Conservation (phyloP, 1,284 basidiomycete species). For the Trichosporon coremiiforme region DNA sequence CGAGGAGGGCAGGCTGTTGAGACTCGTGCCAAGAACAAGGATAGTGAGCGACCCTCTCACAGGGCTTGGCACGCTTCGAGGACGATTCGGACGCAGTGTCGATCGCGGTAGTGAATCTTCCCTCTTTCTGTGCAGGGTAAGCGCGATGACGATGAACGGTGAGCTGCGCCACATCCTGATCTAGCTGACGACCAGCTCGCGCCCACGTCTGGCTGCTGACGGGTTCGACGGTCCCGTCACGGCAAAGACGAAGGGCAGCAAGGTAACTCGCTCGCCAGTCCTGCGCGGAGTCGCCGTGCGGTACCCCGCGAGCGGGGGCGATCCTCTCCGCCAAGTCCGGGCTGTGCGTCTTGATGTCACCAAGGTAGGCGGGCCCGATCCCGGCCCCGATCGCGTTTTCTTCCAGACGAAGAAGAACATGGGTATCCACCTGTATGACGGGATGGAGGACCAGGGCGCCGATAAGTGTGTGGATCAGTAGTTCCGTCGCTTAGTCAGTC, state of each 20-base stretch:
- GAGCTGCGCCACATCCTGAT: no score
- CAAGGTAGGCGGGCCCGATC: no score
- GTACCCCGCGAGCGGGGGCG: background rate
- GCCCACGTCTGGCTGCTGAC: background rate
- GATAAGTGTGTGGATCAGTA: background rate
- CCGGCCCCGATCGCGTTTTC: background rate
- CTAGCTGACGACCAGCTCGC: background rate
- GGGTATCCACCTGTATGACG: background rate
- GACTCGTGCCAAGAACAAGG: background rate
- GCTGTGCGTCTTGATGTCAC: no score
- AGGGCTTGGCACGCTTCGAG: background rate
- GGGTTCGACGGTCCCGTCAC: background rate
- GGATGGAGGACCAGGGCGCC: background rate
- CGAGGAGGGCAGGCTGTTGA: background rate
- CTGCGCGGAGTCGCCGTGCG: background rate
- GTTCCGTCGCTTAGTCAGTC: no score
- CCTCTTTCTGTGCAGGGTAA: no score
- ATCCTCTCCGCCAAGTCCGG: background rate
- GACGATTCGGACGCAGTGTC: no score
- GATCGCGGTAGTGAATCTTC: no score
- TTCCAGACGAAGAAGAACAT: background rate
- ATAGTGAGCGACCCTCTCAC: background rate
- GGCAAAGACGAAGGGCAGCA: background rate
- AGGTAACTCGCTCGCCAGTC: background rate
- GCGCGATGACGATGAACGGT: no score